Evolutionary conservation across 2,329 filamentous ascomycete species (phyloP).

Genomic region (Cladosporium colombiae): DNA sequence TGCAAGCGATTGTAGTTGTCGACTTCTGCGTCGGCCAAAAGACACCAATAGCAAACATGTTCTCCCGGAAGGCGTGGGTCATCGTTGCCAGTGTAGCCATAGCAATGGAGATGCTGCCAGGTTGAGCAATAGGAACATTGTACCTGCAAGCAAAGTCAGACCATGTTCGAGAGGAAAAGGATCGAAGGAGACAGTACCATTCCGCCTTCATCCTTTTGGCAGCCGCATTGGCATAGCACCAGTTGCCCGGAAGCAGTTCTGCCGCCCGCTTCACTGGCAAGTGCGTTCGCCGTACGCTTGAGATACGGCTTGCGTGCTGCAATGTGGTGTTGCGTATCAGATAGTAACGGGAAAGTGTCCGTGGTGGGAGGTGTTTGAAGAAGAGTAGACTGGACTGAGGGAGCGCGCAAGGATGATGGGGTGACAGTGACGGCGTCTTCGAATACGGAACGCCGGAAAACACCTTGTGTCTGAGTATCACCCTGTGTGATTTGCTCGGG

Average conservation of each 20-base stretch:
- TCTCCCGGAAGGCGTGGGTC: constrained; percentile 43
- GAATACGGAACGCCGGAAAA: background rate
- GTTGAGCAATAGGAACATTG: constrained; percentile 47
- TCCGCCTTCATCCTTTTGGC: constrained; percentile 40
- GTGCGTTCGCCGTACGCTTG: constrained; percentile 22
- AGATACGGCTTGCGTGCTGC: constrained; percentile 21
- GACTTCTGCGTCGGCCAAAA: constrained; percentile 35
- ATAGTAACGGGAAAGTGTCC: constrained; percentile 22
- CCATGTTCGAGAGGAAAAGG: background rate
- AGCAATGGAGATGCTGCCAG: constrained; percentile 51
- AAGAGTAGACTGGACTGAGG: background rate
- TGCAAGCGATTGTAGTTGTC: constrained; percentile 22
- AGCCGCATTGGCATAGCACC: constrained; percentile 46
- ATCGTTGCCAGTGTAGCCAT: constrained; percentile 43
- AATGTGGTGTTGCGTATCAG: constrained; percentile 22
- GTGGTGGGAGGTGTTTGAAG: background rate
- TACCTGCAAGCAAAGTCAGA: constrained; percentile 36
- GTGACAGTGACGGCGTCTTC: constrained; percentile 15
- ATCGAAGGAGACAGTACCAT: constrained; percentile 41
- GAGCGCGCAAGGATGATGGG: constrained; percentile 4
- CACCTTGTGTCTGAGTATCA: constrained; percentile 34
- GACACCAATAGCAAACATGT: constrained; percentile 51
- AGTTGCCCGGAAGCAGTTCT: constrained; percentile 23
- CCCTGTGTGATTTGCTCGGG: constrained; percentile 35
- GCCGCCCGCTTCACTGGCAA: constrained; percentile 23